Evolutionary conservation across 129 eudicot species (phyloP).

Genomic region (Scalesia atractyloides): DNA sequence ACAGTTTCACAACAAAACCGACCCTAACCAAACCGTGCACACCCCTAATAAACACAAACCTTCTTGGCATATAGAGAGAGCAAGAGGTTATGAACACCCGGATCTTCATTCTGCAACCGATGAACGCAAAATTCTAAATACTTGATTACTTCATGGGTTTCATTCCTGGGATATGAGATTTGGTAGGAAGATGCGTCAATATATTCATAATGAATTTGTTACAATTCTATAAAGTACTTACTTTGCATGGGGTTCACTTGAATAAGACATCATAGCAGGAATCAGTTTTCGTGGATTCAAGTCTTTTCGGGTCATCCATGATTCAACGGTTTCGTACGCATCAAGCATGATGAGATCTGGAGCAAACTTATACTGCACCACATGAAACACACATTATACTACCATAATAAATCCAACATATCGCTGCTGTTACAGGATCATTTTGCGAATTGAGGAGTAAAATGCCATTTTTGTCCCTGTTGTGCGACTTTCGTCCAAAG

Average conservation of each 20-base stretch:
- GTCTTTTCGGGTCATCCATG: constrained; percentile 89
- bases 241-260: constrained; percentile 98
- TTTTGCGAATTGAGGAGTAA: not conserved
- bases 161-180: constrained; percentile 62
- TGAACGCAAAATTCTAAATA: constrained; percentile 86
- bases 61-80: constrained; percentile 90
- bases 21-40: too few relatives aligned
- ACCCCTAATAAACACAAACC: constrained; percentile 39
- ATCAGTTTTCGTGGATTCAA: constrained; percentile 88
- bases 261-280: constrained; percentile 99
- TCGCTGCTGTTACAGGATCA: not conserved
- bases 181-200: constrained; percentile 12
- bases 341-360: constrained; percentile 99
- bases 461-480: too few relatives aligned
- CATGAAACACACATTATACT: not conserved
- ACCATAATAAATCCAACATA: not conserved
- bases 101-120: constrained; percentile 89
- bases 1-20: too few relatives aligned
- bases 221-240: constrained; percentile 27
- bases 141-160: constrained; percentile 94
- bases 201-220: not conserved
- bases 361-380: constrained; percentile 90
- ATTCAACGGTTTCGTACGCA: constrained; percentile 96
- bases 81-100: constrained; percentile 91
- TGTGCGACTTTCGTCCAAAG: too few relatives aligned